Conservation (phyloP, 2,329 filamentous ascomycete species). For the Corniculantispora saksenae region DNA sequence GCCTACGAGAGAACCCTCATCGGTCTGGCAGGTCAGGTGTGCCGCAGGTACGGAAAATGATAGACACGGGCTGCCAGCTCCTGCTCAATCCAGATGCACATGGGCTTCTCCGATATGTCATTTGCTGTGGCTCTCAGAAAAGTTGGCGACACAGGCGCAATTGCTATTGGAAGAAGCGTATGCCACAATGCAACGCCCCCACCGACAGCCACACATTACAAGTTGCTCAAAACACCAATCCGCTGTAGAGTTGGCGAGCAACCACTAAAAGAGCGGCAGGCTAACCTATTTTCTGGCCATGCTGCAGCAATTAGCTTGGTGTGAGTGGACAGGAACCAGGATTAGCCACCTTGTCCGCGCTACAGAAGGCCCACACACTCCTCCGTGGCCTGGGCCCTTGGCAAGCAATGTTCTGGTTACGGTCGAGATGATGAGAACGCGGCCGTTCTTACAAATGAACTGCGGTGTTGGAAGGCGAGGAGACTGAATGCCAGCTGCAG, state of each 20-base stretch:
- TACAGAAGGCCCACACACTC: constrained; percentile 10
- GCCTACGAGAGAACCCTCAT: neutral
- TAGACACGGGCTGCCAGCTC: neutral
- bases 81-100: neutral
- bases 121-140: constrained; percentile 1
- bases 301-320: constrained; percentile 13
- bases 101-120: constrained; percentile 10
- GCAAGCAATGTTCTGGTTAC: neutral
- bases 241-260: neutral
- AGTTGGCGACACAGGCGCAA: neutral
- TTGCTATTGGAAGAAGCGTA: constrained; percentile 11
- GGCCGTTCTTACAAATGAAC: too few species aligned
- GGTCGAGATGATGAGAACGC: too few species aligned
- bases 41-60: constrained; percentile 4
- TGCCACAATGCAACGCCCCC: constrained; percentile 17
- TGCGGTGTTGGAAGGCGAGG: too few species aligned
- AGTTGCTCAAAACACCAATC: neutral
- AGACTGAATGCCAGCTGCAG: too few species aligned
- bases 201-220: constrained; percentile 3
- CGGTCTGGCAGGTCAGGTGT: neutral
- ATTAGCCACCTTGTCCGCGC: constrained; percentile 2
- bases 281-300: neutral
- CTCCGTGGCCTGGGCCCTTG: neutral
- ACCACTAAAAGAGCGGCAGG: neutral
- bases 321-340: constrained; percentile 11